Conservation (phyloP, 2,329 filamentous ascomycete species). For the Gyromitra esculenta region DNA sequence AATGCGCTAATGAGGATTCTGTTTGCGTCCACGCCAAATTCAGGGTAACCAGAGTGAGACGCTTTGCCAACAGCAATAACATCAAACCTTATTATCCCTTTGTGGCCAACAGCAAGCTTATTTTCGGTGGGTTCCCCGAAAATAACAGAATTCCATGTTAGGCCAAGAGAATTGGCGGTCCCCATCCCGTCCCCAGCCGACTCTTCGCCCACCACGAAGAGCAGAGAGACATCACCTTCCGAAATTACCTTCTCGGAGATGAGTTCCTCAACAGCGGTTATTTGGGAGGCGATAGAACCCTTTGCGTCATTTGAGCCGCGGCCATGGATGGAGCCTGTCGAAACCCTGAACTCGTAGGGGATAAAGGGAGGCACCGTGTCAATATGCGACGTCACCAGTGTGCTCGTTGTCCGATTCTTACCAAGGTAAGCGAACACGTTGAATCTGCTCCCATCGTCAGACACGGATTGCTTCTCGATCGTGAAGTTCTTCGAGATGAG, state of each 20-base stretch:
- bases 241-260: conserved; percentile 61
- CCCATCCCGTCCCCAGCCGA: conserved; percentile 82
- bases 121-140: conserved; percentile 95
- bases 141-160: conserved; percentile 74
- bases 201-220: conserved; percentile 86
- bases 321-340: conserved; percentile 69
- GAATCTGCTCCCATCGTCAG: conserved; percentile 66
- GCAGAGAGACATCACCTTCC: conserved; percentile 68
- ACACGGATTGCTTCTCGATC: conserved; percentile 66
- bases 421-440: conserved; percentile 77
- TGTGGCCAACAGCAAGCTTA: conserved; percentile 89
- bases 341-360: conserved; percentile 66
- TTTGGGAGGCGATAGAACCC: conserved; percentile 75
- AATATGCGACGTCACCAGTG: conserved; percentile 82
- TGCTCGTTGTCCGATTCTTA: conserved; percentile 65
- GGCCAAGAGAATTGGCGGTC: conserved; percentile 62
- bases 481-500: conserved; percentile 70
- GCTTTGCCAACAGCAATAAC: conserved; percentile 77
- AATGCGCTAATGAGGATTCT: conserved; percentile 81
- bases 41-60: conserved; percentile 91
- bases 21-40: conserved; percentile 86
- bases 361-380: conserved; percentile 80
- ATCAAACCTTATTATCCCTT: conserved; percentile 77
- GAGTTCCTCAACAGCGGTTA: conserved; percentile 72
- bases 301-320: conserved; percentile 80